phyloP scores from a whole-genome alignment of 495 filamentous ascomycete species.

The Talaromyces liani region DNA sequence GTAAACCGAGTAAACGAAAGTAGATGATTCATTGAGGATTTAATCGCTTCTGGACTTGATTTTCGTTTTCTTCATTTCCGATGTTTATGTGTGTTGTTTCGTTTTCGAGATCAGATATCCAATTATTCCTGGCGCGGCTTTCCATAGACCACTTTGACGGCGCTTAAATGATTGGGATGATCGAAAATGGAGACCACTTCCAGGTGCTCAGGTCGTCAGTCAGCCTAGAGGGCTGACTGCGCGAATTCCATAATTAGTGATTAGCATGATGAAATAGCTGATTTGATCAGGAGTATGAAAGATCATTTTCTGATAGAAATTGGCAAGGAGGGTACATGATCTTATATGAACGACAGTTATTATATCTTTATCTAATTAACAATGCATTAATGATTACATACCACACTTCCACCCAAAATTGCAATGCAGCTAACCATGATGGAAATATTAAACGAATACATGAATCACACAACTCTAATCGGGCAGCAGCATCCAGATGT shows the following conservation, averaged over 20 bases:
- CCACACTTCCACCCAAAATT: not conserved
- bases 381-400: not conserved
- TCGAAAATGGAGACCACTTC: not conserved
- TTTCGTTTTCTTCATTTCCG: not conserved
- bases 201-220: not conserved
- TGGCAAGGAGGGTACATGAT: not conserved
- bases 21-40: not conserved
- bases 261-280: not conserved
- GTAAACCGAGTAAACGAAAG: not conserved
- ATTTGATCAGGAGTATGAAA: not conserved
- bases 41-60: not conserved
- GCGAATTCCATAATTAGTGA: not conserved
- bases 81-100: constrained; percentile 12
- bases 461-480: not conserved
- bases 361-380: not conserved
- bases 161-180: constrained; percentile 9
- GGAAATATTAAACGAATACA: not conserved
- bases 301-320: not conserved
- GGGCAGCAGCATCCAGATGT: not conserved
- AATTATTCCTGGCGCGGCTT: constrained; percentile 9
- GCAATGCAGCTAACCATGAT: not conserved
- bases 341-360: not conserved
- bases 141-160: constrained; percentile 8
- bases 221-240: not conserved
- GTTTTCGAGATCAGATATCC: constrained; percentile 14